Base-by-base conservation (phyloP, 2,329 filamentous ascomycete species). In the Cordyceps javanica region DNA sequence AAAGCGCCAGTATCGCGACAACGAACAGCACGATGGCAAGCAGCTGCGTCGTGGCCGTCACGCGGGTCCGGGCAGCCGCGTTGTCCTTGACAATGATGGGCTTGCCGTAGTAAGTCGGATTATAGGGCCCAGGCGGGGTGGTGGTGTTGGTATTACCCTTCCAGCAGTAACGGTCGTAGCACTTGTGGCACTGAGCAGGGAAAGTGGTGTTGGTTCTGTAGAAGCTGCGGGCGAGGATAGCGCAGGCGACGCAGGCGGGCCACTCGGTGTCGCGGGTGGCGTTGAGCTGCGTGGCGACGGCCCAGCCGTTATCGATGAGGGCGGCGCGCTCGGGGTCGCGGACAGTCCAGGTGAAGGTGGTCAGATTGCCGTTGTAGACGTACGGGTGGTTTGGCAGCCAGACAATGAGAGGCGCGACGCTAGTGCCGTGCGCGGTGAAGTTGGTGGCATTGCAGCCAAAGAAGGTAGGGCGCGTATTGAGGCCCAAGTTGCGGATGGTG, bases 381-480 rank as follows among this genome's bases (percentile, higher is more conserved):
- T 92, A 95, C 0, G 90, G 90, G 4, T 85, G 75, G 68, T 94
- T 95, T 59, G 91, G 89, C 13, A 96, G 67, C 74, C 96, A 97
- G 58, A 95, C 87, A 51, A 95, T 75, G 1, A 95, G 70, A 0
- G 90, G 89, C 0, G 78, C 72, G 0, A 68, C 48, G 14, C 55
- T 48, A 46, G 61, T 61, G 50, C 82, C 77, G 28, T 30, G 25
- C 11, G 49, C 34, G 23, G 58, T 48, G 11, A 54, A 49, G 71
- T 91, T 90, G 53, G 75, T 75, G 36, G 77, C 77, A 68, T 90
- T 75, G 72, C 90, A 94, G 45, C 90, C 90, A 68, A 94, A 94
- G 77, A 94, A 92, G 1, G 87, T 87, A 0, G 90, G 90, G 5
- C 79, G 80, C 59, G 77, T 81, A 77, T 91, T 93, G 6, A 93